Evolutionary conservation across 768 basidiomycete genomes (phyloP).

Genomic region (Collybia sordida): DNA sequence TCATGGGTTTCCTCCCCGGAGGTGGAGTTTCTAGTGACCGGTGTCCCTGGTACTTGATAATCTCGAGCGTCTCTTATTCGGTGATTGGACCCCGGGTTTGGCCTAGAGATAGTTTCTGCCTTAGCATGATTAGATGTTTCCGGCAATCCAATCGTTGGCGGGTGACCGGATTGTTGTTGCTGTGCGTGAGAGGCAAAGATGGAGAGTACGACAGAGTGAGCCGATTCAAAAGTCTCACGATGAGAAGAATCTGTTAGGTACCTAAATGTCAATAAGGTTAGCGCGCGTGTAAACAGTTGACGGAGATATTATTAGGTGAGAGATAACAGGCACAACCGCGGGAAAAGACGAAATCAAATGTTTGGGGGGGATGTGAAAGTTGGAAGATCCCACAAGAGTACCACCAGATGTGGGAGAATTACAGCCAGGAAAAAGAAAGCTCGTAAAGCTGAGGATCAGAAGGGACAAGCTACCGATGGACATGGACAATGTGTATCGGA

Average conservation of each 20-base stretch:
- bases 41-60: constrained; percentile 1
- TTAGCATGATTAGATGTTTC: neutral
- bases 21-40: constrained; percentile 2
- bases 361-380: neutral
- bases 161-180: constrained; percentile 19
- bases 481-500: too few species aligned
- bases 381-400: neutral
- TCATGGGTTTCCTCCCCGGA: constrained; percentile 14
- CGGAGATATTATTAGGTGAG: too few species aligned
- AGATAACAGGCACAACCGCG: too few species aligned
- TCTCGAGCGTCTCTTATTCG: neutral
- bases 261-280: constrained; percentile 33
- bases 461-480: neutral
- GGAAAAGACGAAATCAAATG: neutral
- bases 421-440: neutral
- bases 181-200: constrained; percentile 65
- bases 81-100: neutral
- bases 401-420: neutral
- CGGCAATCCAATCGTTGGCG: too few species aligned
- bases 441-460: neutral
- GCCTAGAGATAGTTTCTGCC: constrained; percentile 5
- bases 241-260: constrained; percentile 58
- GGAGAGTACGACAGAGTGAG: constrained; percentile 81
- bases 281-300: constrained; percentile 5
- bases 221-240: constrained; percentile 82